Percentiles rank a stretch among this genome's conserved stretches.
Evolutionary conservation across 108 stramenopile genomes (phyloP).

Genomic region (Skeletonema potamos): DNA sequence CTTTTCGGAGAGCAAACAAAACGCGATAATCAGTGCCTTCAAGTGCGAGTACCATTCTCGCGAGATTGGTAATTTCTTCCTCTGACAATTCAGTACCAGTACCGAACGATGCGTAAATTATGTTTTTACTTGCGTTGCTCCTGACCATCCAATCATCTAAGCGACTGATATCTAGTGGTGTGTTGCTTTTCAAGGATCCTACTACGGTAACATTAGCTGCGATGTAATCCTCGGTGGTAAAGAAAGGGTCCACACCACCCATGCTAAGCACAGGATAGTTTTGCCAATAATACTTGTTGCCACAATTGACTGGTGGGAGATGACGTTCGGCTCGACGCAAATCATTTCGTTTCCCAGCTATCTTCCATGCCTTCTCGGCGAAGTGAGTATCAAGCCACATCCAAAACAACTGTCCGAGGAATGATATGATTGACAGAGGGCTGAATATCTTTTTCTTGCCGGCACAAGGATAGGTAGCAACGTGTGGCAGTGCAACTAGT

Average conservation of each 20-base stretch:
- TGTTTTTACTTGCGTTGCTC: neutral
- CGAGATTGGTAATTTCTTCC: neutral
- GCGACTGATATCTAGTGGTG: neutral
- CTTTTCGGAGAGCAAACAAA: conserved; percentile 3
- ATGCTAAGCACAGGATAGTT: conserved; percentile 5
- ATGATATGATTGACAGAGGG: neutral
- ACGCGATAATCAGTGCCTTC: conserved; percentile 2
- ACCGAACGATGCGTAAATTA: conserved; percentile 19
- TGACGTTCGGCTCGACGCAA: neutral
- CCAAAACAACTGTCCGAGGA: conserved; percentile 4
- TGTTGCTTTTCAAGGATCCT: conserved; percentile 2
- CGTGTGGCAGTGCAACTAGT: conserved; percentile 8
- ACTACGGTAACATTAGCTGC: conserved; percentile 13
- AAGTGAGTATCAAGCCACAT: conserved; percentile 11
- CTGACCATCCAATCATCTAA: neutral
- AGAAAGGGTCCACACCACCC: conserved; percentile 7
- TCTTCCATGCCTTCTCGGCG: conserved; percentile 3
- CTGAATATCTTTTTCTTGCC: neutral
- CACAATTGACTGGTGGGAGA: conserved; percentile 3
- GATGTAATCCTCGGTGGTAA: neutral
- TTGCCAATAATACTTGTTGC: conserved; percentile 9
- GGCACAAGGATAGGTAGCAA: neutral
- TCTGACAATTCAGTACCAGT: conserved; percentile 12
- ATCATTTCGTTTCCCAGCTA: conserved; percentile 10
- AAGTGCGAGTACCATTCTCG: neutral